Conservation (phyloP, 176 grass and related monocot genomes). For the Oryza coarctata region DNA sequence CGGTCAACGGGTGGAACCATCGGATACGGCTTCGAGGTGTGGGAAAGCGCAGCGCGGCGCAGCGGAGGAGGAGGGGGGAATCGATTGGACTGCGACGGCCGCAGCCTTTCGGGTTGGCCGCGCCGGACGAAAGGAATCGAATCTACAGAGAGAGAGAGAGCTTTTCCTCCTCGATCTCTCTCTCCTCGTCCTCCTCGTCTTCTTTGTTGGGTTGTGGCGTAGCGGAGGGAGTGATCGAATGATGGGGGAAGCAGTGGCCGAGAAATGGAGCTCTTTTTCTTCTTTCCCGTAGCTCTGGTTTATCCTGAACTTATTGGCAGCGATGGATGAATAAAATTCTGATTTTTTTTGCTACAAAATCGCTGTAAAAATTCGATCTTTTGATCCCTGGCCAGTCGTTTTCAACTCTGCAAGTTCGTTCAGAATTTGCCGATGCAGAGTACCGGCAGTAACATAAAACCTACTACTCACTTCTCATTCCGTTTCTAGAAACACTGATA, state of each 20-base stretch:
- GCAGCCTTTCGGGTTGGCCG: slow-evolving; percentile 42
- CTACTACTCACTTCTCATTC: neutral
- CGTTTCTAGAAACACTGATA: neutral
- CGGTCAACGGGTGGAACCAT: slow-evolving; percentile 87
- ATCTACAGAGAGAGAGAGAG: slow-evolving; percentile 27
- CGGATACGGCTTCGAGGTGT: slow-evolving; percentile 64
- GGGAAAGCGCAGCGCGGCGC: slow-evolving; percentile 42
- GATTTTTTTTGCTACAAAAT: neutral
- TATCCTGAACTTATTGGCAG: neutral
- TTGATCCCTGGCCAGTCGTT: neutral
- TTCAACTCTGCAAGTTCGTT: too few relatives aligned
- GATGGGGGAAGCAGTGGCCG: neutral
- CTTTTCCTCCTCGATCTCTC: neutral
- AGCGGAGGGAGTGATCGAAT: neutral
- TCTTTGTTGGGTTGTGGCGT: neutral
- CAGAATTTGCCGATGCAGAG: neutral
- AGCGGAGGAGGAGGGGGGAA: slow-evolving; percentile 4
- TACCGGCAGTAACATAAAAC: neutral
- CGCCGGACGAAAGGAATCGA: slow-evolving; percentile 35
- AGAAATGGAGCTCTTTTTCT: neutral
- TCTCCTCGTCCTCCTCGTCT: neutral
- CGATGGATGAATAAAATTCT: neutral
- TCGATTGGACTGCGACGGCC: slow-evolving; percentile 53
- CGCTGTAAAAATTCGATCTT: neutral
- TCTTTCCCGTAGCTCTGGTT: neutral